Evolutionary conservation across 495 filamentous ascomycete genomes (phyloP).

Genomic region (Neurospora sp.): DNA sequence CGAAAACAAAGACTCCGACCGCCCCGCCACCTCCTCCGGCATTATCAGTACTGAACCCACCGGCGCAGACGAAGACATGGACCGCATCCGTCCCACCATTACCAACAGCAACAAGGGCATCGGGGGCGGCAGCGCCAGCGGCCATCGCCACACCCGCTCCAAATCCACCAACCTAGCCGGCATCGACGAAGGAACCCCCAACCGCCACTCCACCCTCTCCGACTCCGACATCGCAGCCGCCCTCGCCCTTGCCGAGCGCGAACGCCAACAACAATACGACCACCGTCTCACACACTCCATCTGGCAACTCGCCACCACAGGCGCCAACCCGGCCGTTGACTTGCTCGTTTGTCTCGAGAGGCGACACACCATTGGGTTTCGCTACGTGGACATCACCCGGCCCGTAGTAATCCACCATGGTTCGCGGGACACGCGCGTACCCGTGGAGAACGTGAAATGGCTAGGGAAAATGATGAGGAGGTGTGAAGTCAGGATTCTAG

Average conservation of each 20-base stretch:
- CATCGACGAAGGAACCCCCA: slow-evolving; percentile 24
- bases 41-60: neutral
- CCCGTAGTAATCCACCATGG: slow-evolving; percentile 91
- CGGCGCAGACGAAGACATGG: slow-evolving; percentile 28
- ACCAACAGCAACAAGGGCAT: slow-evolving; percentile 13
- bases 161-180: slow-evolving; percentile 18
- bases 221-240: slow-evolving; percentile 18
- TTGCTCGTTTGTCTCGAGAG: slow-evolving; percentile 88
- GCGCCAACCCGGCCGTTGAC: slow-evolving; percentile 91
- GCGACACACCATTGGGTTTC: slow-evolving; percentile 84
- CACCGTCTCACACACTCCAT: slow-evolving; percentile 78
- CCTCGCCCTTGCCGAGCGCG: slow-evolving; percentile 37
- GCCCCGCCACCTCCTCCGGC: neutral
- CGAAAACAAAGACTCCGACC: neutral
- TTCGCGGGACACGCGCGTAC: slow-evolving; percentile 73
- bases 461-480: slow-evolving; percentile 85
- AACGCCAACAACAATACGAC: slow-evolving; percentile 74
- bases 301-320: slow-evolving; percentile 86
- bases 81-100: slow-evolving; percentile 22
- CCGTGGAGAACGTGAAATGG: slow-evolving; percentile 92
- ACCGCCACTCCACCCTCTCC: slow-evolving; percentile 12
- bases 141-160: slow-evolving; percentile 19
- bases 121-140: slow-evolving; percentile 5
- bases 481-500: slow-evolving; percentile 82
- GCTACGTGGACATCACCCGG: slow-evolving; percentile 90